Conservation (phyloP, 78 protist genomes). For the Tieghemostelium lacteum region DNA sequence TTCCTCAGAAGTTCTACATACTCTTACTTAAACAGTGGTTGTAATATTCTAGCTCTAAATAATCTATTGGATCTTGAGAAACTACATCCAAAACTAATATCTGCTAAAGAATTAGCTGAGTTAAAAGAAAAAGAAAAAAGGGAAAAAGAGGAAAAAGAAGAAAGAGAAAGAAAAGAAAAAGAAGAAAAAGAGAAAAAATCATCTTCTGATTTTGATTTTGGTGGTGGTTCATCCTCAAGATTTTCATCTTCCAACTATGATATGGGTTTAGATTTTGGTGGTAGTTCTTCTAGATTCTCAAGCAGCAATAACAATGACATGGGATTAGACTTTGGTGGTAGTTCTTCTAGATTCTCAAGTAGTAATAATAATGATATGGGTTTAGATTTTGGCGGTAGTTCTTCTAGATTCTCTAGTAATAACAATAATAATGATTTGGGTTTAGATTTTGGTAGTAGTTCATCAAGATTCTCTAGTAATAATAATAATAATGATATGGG, state of each 20-base stretch:
- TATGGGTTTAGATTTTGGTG: conserved; percentile 59
- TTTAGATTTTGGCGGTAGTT: conserved; percentile 25
- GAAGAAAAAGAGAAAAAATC: conserved; percentile 1
- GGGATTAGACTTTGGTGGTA: conserved; percentile 20
- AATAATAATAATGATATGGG: conserved; percentile 9
- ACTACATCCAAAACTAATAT: conserved; percentile 14
- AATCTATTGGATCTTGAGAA: conserved; percentile 11
- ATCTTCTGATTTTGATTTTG: not conserved
- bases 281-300: not conserved
- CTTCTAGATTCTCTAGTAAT: not conserved
- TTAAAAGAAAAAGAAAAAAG: not conserved
- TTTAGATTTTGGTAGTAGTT: conserved; percentile 30
- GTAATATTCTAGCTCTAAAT: conserved; percentile 37
- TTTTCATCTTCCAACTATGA: not conserved
- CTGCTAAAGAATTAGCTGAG: conserved; percentile 8
- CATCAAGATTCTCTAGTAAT: not conserved
- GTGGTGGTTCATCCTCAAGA: not conserved
- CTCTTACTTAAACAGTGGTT: conserved; percentile 57
- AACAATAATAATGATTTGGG: not conserved
- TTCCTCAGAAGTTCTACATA: conserved; percentile 45
- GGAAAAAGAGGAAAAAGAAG: not conserved
- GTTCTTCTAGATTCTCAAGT: not conserved
- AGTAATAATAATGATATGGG: not conserved
- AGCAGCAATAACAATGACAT: not conserved
- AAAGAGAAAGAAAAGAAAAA: not conserved